These are phyloP conservation scores for Peronospora belbahrii DNA, from an alignment of 352 stramenopile genomes.

Conservation along the genomic window DNA sequence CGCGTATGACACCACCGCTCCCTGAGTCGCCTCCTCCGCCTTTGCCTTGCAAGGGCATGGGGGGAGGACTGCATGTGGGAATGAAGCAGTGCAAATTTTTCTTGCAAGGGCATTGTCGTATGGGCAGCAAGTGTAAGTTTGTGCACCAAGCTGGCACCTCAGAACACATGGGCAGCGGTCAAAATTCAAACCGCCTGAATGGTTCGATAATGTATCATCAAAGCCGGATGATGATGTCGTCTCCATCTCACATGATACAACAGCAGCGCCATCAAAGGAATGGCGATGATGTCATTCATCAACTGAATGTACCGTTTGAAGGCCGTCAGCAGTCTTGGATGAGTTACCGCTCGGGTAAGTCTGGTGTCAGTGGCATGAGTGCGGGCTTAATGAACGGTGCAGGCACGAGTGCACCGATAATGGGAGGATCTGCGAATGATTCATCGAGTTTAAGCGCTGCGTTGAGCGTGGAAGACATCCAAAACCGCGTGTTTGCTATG, in stretches of 20 bases:
- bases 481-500: conserved; percentile 74
- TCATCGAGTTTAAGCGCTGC: conserved; percentile 30
- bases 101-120: conserved; percentile 73
- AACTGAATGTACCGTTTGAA: conserved; percentile 17
- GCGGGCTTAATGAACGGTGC: conserved; percentile 23
- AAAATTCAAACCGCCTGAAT: conserved; percentile 19
- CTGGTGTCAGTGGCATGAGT: conserved; percentile 6
- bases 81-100: conserved; percentile 85
- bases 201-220: conserved; percentile 28
- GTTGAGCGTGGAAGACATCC: conserved; percentile 67
- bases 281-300: conserved; percentile 20
- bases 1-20: conserved; percentile 48
- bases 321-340: conserved; percentile 23
- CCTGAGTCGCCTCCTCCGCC: conserved; percentile 54
- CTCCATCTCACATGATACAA: conserved; percentile 27
- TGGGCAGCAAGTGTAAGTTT: conserved; percentile 85
- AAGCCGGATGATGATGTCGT: conserved; percentile 28
- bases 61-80: conserved; percentile 28
- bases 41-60: conserved; percentile 38
- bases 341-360: conserved; percentile 24
- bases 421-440: conserved; percentile 17
- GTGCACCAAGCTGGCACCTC: conserved; percentile 40
- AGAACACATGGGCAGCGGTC: conserved; percentile 17
- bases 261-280: conserved; percentile 30
- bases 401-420: conserved; percentile 23